Conservation (phyloP, 768 basidiomycete species). For the Trichaptum fuscoviolaceum region DNA sequence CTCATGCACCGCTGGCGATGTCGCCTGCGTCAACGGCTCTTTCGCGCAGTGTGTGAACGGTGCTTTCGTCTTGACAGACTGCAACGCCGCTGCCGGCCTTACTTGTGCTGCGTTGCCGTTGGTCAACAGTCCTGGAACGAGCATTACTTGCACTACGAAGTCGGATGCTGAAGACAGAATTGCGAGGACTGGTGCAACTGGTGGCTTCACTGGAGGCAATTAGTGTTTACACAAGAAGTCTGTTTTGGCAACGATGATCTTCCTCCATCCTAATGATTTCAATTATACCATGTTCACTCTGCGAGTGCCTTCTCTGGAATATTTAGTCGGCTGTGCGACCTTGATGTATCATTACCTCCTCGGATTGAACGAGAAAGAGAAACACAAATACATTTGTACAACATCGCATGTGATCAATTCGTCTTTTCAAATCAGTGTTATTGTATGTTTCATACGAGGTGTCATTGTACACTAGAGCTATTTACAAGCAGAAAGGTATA, state of each 20-base stretch:
- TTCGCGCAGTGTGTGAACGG: conserved; percentile 57
- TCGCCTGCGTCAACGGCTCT: conserved; percentile 27
- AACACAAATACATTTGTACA: neutral
- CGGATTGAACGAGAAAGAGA: neutral
- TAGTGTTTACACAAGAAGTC: neutral
- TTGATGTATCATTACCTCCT: neutral
- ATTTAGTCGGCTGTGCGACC: neutral
- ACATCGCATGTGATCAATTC: neutral
- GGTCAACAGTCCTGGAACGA: conserved; percentile 44
- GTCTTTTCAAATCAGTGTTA: neutral
- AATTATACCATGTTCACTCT: neutral
- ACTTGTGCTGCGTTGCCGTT: conserved; percentile 42
- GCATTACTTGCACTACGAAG: conserved; percentile 45
- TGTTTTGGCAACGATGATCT: neutral
- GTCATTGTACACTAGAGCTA: neutral
- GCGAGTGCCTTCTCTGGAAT: neutral
- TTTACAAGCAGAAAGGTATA: neutral
- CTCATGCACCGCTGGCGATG: conserved; percentile 5
- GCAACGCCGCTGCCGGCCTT: conserved; percentile 14
- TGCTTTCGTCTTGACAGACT: conserved; percentile 25
- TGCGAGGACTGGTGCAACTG: conserved; percentile 18
- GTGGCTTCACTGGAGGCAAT: conserved; percentile 13
- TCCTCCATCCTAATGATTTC: neutral
- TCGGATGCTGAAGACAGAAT: conserved; percentile 44
- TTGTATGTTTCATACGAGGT: neutral